Percentiles rank a stretch among this genome's conserved stretches.
Conservation (phyloP, 306 rosid species). For the Vigna trinervia region DNA sequence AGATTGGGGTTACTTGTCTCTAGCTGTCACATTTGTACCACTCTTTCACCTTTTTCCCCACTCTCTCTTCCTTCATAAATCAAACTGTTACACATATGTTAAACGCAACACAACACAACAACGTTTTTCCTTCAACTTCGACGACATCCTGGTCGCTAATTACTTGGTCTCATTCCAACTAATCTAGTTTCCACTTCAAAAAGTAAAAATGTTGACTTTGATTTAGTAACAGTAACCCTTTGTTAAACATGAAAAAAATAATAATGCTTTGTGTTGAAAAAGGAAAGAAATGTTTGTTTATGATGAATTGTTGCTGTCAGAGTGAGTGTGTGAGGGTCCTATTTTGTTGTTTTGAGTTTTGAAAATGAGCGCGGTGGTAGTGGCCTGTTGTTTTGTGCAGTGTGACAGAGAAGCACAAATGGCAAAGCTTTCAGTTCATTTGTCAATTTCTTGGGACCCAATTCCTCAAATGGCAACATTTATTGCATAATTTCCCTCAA, state of each 20-base stretch:
- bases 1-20: slow-evolving; percentile 44
- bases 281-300: not conserved
- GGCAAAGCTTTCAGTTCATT: slow-evolving; percentile 46
- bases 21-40: slow-evolving; percentile 41
- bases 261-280: not conserved
- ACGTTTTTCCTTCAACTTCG: not conserved
- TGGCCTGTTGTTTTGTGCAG: slow-evolving; percentile 29
- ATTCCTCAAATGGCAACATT: not conserved
- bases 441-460: slow-evolving; percentile 50
- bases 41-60: not conserved
- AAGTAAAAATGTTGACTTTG: too few species aligned
- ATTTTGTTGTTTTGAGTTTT: not conserved
- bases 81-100: not conserved
- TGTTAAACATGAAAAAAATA: too few species aligned
- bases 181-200: not conserved
- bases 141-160: not conserved
- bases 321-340: too few species aligned
- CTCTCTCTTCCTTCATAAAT: not conserved
- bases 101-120: not conserved
- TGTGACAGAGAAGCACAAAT: slow-evolving; percentile 13
- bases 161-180: not conserved
- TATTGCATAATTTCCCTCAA: not conserved
- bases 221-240: not conserved
- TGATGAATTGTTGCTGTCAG: not conserved
- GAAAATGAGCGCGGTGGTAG: not conserved